Evolutionary conservation across 495 filamentous ascomycete species (phyloP).

Genomic region (Penicillium arizonense): DNA sequence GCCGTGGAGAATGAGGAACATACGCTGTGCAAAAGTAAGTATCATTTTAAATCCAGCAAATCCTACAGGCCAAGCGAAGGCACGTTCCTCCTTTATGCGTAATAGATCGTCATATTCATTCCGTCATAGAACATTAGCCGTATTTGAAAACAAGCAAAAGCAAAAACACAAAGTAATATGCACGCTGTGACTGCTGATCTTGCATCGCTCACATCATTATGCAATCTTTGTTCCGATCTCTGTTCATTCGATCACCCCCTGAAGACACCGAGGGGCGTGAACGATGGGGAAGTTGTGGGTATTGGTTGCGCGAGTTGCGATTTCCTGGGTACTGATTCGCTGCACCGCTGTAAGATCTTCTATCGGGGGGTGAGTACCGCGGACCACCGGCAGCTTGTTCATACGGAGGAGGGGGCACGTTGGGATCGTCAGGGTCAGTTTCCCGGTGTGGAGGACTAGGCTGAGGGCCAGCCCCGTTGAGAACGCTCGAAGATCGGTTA

Average conservation of each 20-base stretch:
- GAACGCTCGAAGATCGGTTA: conserved; percentile 19
- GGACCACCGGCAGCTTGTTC: conserved; percentile 70
- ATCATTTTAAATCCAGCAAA: neutral
- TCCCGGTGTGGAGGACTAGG: conserved; percentile 10
- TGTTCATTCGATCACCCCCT: conserved; percentile 19
- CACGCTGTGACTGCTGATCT: neutral
- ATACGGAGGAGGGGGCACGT: conserved; percentile 74
- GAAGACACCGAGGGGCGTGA: conserved; percentile 8
- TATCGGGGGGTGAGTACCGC: conserved; percentile 61
- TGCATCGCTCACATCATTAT: conserved; percentile 40
- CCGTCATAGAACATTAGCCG: conserved; percentile 13
- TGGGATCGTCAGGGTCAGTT: conserved; percentile 39
- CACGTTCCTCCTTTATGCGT: conserved; percentile 2
- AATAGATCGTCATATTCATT: conserved; percentile 21
- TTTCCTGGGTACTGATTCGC: conserved; percentile 13
- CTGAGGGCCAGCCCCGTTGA: conserved; percentile 16
- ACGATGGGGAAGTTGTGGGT: conserved; percentile 15
- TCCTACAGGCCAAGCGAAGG: neutral
- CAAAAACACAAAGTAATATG: neutral
- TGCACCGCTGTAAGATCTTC: conserved; percentile 43
- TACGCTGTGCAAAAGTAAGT: neutral
- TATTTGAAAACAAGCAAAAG: neutral
- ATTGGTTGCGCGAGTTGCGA: conserved; percentile 14
- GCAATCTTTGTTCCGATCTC: conserved; percentile 40
- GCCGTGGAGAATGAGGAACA: conserved; percentile 17